phyloP scores from a whole-genome alignment of 352 stramenopile species.

The Globisporangium polare region DNA sequence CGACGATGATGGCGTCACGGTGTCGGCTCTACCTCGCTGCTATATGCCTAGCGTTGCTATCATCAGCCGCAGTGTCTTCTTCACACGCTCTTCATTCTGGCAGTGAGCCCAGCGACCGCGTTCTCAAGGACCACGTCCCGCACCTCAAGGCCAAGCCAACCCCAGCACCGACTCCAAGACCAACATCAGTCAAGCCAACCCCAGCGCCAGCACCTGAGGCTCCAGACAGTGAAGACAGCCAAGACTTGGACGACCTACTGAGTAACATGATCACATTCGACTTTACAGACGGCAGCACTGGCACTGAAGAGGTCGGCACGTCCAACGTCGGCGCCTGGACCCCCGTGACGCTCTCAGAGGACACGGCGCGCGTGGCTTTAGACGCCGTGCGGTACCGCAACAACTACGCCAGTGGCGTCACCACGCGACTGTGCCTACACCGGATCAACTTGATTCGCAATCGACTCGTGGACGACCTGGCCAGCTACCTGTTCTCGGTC shows the following conservation, averaged over 20 bases:
- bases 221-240: not conserved
- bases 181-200: not conserved
- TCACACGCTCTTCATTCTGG: not conserved
- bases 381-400: constrained; percentile 33
- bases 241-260: not conserved
- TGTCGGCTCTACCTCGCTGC: not conserved
- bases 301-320: not conserved
- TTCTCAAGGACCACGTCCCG: not conserved
- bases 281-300: not conserved
- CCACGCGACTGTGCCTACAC: constrained; percentile 34
- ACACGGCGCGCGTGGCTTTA: constrained; percentile 25
- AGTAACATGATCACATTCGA: not conserved
- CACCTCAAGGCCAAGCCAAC: not conserved
- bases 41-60: not conserved
- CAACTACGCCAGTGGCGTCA: constrained; percentile 35
- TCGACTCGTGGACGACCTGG: constrained; percentile 17
- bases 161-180: too few relatives aligned
- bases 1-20: not conserved
- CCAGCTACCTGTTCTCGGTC: constrained; percentile 31
- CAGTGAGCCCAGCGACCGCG: not conserved
- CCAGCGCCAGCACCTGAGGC: not conserved
- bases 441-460: constrained; percentile 31
- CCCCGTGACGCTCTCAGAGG: constrained; percentile 14
- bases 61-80: not conserved
- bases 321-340: constrained; percentile 19